Evolutionary conservation across 306 rosid genomes (phyloP).

Genomic region (Luffa acutangula): DNA sequence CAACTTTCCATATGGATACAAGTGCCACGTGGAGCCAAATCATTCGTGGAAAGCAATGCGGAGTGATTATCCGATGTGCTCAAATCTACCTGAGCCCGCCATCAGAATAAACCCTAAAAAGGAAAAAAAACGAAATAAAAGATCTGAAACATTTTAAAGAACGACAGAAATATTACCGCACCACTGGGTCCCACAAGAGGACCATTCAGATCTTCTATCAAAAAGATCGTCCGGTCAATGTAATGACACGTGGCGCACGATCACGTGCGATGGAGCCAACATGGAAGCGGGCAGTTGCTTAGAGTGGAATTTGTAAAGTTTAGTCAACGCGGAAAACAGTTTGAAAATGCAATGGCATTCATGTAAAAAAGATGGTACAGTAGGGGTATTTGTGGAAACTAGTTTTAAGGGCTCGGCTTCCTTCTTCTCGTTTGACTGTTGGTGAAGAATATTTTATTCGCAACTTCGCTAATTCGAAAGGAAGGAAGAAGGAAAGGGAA

Average conservation of each 20-base stretch:
- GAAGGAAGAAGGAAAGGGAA: background rate
- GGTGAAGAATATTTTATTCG: constrained; percentile 3
- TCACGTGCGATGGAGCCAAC: background rate
- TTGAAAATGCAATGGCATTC: background rate
- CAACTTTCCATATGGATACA: background rate
- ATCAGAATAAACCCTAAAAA: background rate
- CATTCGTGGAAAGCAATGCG: background rate
- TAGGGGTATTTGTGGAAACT: background rate
- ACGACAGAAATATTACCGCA: background rate
- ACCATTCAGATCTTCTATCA: background rate
- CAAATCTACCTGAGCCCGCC: background rate
- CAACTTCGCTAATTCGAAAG: background rate
- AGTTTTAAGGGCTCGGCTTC: background rate
- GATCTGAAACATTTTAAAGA: background rate
- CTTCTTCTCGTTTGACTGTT: constrained; percentile 6
- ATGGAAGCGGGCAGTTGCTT: background rate
- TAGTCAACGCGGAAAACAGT: constrained; percentile 10
- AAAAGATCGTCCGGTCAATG: background rate
- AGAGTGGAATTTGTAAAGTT: background rate
- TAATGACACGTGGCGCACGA: background rate
- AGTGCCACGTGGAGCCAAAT: background rate
- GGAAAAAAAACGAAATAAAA: background rate
- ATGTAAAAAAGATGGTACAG: background rate
- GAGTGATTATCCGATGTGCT: background rate
- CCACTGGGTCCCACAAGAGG: background rate